Conservation (phyloP, 352 stramenopile genomes). For the Pythium monospermum region DNA sequence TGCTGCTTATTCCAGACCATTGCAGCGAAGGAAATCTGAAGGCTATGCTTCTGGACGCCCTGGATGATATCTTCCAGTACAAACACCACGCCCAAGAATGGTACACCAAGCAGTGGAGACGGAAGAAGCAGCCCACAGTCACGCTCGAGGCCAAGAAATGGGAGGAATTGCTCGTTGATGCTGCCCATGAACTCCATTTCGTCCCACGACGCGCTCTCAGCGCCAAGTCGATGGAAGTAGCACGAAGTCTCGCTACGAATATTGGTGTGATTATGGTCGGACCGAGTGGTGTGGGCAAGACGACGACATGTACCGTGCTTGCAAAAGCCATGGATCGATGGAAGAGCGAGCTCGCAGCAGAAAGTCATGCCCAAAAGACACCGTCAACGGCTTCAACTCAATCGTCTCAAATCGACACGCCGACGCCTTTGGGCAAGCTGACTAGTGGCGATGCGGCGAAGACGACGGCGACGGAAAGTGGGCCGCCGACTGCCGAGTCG, state of each 20-base stretch:
- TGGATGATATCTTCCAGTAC: constrained; percentile 16
- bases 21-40: neutral
- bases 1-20: neutral
- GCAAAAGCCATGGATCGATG: constrained; percentile 10
- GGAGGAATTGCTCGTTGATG: constrained; percentile 9
- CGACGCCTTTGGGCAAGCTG: too few species aligned
- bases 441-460: neutral
- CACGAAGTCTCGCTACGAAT: neutral
- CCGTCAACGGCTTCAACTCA: neutral
- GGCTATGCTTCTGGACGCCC: neutral
- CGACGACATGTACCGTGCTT: constrained; percentile 7
- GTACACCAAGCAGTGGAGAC: constrained; percentile 21
- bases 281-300: constrained; percentile 19
- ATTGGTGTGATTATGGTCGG: constrained; percentile 13
- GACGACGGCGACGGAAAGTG: neutral
- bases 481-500: too few species aligned
- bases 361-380: constrained; percentile 4
- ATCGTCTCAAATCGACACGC: neutral
- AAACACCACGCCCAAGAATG: constrained; percentile 13
- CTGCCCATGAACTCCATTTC: constrained; percentile 13
- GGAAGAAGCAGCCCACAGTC: neutral
- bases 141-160: constrained; percentile 1
- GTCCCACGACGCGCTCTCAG: constrained; percentile 10
- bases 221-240: constrained; percentile 4
- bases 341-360: constrained; percentile 5